Evolutionary conservation across 345 rosid species (phyloP).

Genomic region (Syzygium oleosum): DNA sequence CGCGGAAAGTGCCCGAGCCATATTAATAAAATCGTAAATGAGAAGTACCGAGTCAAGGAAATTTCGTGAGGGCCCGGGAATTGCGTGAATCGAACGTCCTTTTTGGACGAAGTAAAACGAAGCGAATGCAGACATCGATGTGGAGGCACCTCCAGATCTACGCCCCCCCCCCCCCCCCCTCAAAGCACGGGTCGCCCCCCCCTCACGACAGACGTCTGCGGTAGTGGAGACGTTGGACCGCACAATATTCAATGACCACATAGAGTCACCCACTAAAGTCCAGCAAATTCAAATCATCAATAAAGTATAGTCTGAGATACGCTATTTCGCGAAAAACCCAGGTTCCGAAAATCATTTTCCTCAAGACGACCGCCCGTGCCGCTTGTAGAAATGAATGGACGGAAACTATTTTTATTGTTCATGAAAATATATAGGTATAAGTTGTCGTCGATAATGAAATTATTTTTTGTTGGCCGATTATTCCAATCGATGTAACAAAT

Average conservation of each 20-base stretch:
- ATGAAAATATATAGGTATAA: fast-evolving
- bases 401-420: fast-evolving
- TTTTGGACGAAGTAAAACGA: background rate
- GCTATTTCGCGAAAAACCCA: fast-evolving
- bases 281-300: background rate
- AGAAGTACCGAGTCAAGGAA: background rate
- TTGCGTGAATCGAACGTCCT: background rate
- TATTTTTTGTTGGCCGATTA: background rate
- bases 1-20: background rate
- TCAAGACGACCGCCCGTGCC: fast-evolving
- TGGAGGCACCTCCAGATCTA: background rate
- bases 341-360: background rate
- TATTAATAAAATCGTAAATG: fast-evolving
- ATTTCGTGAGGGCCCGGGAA: background rate
- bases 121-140: background rate
- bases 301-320: background rate
- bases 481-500: background rate
- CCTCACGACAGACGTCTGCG: background rate
- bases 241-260: background rate
- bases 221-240: background rate
- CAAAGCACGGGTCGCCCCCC: background rate
- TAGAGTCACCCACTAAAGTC: background rate
- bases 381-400: background rate
- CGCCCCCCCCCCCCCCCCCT: background rate
- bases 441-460: fast-evolving